Base-by-base conservation (phyloP, 805 yeast species). In the Hanseniaspora hatyaiensis region DNA sequence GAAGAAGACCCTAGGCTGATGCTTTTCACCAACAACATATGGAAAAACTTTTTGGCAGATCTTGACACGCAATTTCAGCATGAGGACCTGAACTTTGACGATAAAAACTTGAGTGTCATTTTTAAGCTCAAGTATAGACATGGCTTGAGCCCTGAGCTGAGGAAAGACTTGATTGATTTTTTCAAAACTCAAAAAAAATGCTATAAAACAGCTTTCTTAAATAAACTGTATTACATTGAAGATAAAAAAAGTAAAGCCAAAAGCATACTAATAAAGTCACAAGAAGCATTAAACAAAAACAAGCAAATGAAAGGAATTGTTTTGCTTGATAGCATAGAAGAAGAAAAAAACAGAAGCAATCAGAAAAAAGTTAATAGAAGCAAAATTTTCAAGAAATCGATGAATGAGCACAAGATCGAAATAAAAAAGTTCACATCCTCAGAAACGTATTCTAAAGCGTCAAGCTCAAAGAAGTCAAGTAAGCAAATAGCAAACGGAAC, bases 311-410 rank as follows among this genome's bases (percentile, higher is more conserved):
- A 36, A n/a, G 32, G 41, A 4, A 43, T 43, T 20, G 30, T 43
- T 23, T n/a, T 60, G 5, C 53, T 48, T 3, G 45, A 44, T 8
- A 48, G 47, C 11, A 16, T 62, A 3, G 49, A 44, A 24, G 57
- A 57, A 40, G 59, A 59, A 39, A 50, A 52, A 2, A 15, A 19
- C 2, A 52, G 51, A 11, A 61, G 55, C 44, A 63, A 58, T 49
- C 66, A 54, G 50, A 59, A 53, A 47, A 47, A 66, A 8, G 70
- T 71, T 0, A 63, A 60, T 16, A 58, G 67, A 45, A 54, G 65
- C 53, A 52, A 68, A 4, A 65, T 60, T 46, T 51, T 61, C 37
- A 58, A 59, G 48, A 63, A 64, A 43, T 57, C 58, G 23, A 54
- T 61, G 28, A 71, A 67, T 26, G 57, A 56, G 8, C 40, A 54